Evolutionary conservation across 2,329 filamentous ascomycete genomes (phyloP), one percentile per base, ranked within the genome.

Genomic region (Aspergillus sp.): DNA sequence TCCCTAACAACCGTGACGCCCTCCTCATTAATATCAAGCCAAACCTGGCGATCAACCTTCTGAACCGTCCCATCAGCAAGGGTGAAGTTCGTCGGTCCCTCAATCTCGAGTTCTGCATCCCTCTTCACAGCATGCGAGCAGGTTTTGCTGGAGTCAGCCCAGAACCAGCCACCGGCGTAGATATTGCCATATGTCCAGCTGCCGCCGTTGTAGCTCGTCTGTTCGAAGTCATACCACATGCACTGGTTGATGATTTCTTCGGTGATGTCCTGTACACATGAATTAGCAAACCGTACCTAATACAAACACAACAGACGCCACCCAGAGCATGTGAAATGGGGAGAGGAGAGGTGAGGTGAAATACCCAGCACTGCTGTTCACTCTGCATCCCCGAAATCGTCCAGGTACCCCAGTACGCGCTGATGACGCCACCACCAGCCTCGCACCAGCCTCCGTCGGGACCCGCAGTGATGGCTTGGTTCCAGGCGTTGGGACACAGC

Each of bases 161-260:
- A 61, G 59, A 61, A 61, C 59, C 59, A 61, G n/a, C 59, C 59
- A 2, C 54, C 59, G 13, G 59, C 59, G 30, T 54, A 61, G 41
- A 49, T 61, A 15, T n/a, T 54, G 6, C 54, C 59, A 4, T 57
- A 61, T 5, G 54, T 57, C 59, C 59, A 61, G 2, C 28, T 49
- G 4, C 59, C 59, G 17, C 59, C 59, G 28, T 61, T 61, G 22
- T 57, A 57, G 41, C 54, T 57, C 6, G 59, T 61, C 4, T 48
- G 49, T 1, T 54, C 59, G 31, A 11, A 61, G 41, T 58, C 50
- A 45, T 61, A 61, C 59, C 54, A 57, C 59, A 61, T 61, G 59
- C 59, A 61, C 31, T 61, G 59, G 23, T 54, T 57, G 54, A 61
- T 61, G 54, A 61, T 61, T 57, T 61, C 30, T 43, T 61, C 59